phyloP scores from a whole-genome alignment of 768 basidiomycete genomes.

The Leucocoprinus leucothites region DNA sequence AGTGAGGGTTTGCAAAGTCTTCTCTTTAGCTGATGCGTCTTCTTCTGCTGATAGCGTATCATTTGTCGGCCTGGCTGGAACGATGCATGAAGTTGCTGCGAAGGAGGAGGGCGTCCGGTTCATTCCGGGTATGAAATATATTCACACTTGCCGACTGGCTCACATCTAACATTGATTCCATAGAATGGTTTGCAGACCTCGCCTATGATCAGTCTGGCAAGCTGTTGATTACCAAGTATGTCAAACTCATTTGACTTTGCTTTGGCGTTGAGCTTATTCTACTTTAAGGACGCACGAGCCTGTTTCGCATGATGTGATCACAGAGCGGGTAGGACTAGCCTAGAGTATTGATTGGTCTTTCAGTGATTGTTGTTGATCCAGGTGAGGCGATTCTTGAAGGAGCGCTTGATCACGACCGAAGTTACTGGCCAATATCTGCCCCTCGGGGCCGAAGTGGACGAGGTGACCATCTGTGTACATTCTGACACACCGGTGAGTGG shows the following conservation, averaged over 20 bases:
- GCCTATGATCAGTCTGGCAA: constrained; percentile 56
- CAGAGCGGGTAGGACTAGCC: constrained; percentile 34
- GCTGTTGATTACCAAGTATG: constrained; percentile 57
- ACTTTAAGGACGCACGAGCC: constrained; percentile 45
- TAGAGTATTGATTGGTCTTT: background rate
- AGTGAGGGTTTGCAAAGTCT: constrained; percentile 51
- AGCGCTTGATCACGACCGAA: constrained; percentile 46
- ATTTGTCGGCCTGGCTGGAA: constrained; percentile 63
- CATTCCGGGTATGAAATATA: constrained; percentile 46
- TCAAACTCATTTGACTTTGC: background rate
- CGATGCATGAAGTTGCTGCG: constrained; percentile 56
- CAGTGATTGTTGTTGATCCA: constrained; percentile 17
- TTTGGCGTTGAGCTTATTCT: background rate
- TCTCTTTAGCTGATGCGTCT: constrained; percentile 22
- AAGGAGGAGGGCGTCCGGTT: constrained; percentile 54
- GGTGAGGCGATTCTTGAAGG: constrained; percentile 41
- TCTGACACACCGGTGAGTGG: constrained; percentile 58
- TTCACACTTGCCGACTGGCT: background rate
- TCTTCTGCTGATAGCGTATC: constrained; percentile 35
- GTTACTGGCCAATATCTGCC: constrained; percentile 34
- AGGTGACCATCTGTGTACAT: constrained; percentile 64
- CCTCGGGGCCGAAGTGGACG: constrained; percentile 38
- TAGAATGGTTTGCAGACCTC: constrained; percentile 68
- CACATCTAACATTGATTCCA: background rate
- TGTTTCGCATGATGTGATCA: constrained; percentile 38